Conservation (phyloP, 208 protist species). For the Balamuthia mandrillaris region DNA sequence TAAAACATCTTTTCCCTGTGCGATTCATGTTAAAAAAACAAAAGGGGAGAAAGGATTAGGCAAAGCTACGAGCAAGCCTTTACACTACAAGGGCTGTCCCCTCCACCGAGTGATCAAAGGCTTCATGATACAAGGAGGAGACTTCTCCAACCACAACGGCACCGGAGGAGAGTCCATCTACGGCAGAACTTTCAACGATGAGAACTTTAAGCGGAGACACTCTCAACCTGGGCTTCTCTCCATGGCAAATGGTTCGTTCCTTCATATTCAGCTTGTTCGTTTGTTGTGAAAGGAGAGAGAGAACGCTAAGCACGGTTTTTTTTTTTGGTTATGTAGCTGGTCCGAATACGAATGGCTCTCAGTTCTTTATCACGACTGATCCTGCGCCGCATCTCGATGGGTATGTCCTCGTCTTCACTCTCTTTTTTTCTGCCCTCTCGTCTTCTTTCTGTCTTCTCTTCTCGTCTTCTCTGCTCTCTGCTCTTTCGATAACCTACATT, state of each 20-base stretch:
- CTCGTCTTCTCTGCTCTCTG: neutral
- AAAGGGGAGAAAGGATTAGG: slow-evolving; percentile 66
- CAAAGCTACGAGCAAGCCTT: slow-evolving; percentile 43
- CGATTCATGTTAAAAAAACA: too few species aligned
- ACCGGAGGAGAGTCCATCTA: slow-evolving; percentile 65
- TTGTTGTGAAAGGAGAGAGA: neutral
- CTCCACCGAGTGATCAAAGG: slow-evolving; percentile 60
- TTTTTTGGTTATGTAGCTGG: neutral
- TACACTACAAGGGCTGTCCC: slow-evolving; percentile 57
- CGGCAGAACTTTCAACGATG: slow-evolving; percentile 71
- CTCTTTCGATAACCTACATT: neutral
- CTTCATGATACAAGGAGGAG: slow-evolving; percentile 58
- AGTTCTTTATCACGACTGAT: slow-evolving; percentile 69
- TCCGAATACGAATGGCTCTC: slow-evolving; percentile 64
- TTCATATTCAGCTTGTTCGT: too few species aligned
- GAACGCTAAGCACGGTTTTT: neutral
- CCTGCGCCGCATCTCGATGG: slow-evolving; percentile 42
- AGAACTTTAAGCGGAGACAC: slow-evolving; percentile 90
- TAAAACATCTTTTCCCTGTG: too few species aligned
- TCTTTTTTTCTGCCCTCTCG: slow-evolving; percentile 89
- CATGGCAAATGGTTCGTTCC: slow-evolving; percentile 32
- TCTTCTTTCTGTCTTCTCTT: slow-evolving; percentile 56
- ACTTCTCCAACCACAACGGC: slow-evolving; percentile 58
- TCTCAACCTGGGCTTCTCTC: slow-evolving; percentile 63
- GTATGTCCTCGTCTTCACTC: slow-evolving; percentile 83